Evolutionary conservation across 371 early-diverging fungal genomes (phyloP).

Genomic region (Homolaphlyctis polyrhiza): DNA sequence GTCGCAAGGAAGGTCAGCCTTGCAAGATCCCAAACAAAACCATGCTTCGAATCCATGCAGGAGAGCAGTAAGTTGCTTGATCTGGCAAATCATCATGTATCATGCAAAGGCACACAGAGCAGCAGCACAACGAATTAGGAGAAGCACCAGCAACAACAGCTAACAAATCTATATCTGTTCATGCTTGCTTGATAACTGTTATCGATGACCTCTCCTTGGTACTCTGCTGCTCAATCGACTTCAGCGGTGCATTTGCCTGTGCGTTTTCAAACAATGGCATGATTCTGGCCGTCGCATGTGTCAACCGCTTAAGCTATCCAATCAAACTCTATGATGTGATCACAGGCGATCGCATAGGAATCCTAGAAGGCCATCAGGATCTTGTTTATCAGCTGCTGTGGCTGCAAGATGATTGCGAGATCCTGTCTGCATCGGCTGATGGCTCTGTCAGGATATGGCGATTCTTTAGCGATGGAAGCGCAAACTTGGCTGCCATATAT

Average conservation of each 20-base stretch:
- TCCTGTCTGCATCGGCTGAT: conserved; percentile 36
- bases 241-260: conserved; percentile 26
- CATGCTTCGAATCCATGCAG: conserved; percentile 7
- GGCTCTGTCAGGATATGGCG: conserved; percentile 34
- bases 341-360: conserved; percentile 28
- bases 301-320: conserved; percentile 6
- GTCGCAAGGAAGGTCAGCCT: background rate
- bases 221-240: background rate
- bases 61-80: background rate
- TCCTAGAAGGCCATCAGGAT: conserved; percentile 33
- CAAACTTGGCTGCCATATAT: conserved; percentile 8
- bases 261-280: conserved; percentile 33
- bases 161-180: background rate
- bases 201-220: too few relatives aligned
- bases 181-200: too few relatives aligned
- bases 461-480: conserved; percentile 15
- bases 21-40: conserved; percentile 12
- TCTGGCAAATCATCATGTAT: background rate
- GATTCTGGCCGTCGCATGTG: conserved; percentile 31
- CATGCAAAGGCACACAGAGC: too few relatives aligned
- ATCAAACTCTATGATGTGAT: conserved; percentile 32
- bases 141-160: background rate
- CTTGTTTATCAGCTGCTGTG: conserved; percentile 34
- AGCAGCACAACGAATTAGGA: too few relatives aligned
- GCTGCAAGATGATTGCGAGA: conserved; percentile 26